Base-by-base conservation (phyloP, 73 alveolate species). In the Blepharisma stoltei region DNA sequence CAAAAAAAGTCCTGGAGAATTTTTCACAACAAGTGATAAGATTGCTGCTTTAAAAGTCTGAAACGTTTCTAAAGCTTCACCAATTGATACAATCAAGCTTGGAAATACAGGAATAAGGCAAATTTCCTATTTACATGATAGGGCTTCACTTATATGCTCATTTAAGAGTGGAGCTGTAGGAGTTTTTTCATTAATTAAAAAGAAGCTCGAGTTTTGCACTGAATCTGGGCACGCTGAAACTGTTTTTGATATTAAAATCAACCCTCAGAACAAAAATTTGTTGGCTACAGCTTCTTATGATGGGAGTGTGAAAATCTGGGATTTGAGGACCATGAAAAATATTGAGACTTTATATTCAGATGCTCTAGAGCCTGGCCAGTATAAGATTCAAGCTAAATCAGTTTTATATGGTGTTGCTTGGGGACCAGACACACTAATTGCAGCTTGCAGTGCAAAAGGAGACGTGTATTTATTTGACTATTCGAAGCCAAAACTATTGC, bases 161-260 rank as follows among this genome's bases (percentile, higher is more conserved):
- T 83, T 88, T 38, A 76, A 78, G 41, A 91, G 88, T 89, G 97
- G 97, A 1, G 90, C 87, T 37, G 77, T 91, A 14, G 81, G 82
- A 71, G 79, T 91, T 20, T 91, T 73, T 80, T 83, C 86, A 79
- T 66, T 85, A 27, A 69, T 70, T 9, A 79, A 83, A 82, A 84
- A 86, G 78, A 84, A 85, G 78, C 81, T 90, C 0, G 95, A 83
- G 54, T 88, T 82, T 73, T 48, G 68, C 32, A 70, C 90, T 8
- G 94, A 89, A 21, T 87, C 91, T 11, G 96, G 97, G 1, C 98
- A 93, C 71, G 86, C 96, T 5, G 94, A 89, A 37, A 90, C 98
- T 38, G 89, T 93, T 18, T 93, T 93, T 78, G 98, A 93, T 73
- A 50, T 93, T 43, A 71, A 79, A 78, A 87, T 93, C 86, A 88